Base-by-base conservation (phyloP, 805 yeast genomes). In the Candida sphagnicola region DNA sequence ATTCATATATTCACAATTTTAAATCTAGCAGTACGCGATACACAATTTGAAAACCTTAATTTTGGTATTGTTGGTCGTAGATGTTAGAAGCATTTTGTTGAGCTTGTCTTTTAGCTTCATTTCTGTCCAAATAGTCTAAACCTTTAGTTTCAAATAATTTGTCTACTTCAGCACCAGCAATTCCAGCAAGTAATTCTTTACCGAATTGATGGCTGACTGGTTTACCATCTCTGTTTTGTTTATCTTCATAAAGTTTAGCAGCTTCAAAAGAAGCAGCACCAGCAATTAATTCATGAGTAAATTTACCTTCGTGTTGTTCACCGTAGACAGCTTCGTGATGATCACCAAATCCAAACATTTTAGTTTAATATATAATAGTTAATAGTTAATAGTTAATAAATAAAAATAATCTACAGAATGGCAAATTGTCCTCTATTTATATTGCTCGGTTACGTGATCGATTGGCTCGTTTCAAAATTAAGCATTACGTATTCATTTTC, bases 261-360 rank as follows among this genome's bases (percentile, higher is more conserved):
- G 63, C 63, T 35, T 51, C 62, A 39, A 58, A 58, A 4, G 63
- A 54, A 18, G 63, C 63, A 26, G 58, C 63, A 42, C 63, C 63
- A 16, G 63, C 63, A 34, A 58, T 26, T 43, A 57, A 46, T 40
- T 58, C 63, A 45, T 58, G 63, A 17, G 57, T 45, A 47, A 58
- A 50, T 47, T 57, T 57, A 31, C 54, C 62, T 38, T 58, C 57
- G 53, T 57, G 62, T 33, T 49, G 28, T 10, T 47, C 55, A 34
- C 61, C 60, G 51, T 58, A 57, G 28, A 58, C 62, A 28, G 48
- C 43, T 43, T 51, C 44, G 52, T 58, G 60, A 31, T 44, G 28
- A 31, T 54, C 57, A 41, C 53, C 56, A 41, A 55, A 54, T 33
- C 58, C 61, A 41, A 56, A 56, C 57, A 54, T 53, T 39, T 26